A percentile compares a stretch with the other conserved stretches of the same genome.
These are phyloP conservation scores for Chlamydomonas sp. DNA, from an alignment of 139 green algal genomes.

Conservation along the genomic window DNA sequence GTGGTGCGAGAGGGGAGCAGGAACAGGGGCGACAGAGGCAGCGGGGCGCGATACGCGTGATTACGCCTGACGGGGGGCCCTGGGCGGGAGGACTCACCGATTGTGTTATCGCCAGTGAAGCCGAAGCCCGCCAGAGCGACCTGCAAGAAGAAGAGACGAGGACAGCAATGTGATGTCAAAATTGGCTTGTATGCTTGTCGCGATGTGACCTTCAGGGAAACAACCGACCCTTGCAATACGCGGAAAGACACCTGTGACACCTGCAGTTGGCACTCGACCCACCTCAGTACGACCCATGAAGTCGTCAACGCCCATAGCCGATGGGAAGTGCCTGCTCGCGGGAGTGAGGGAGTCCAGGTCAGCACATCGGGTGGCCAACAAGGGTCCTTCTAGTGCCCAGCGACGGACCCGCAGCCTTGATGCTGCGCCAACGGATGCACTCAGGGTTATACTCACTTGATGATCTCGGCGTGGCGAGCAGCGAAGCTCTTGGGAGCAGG, in stretches of 20 bases:
- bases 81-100: conserved; percentile 56
- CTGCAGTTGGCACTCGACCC: background rate
- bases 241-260: no score
- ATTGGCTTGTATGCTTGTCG: no score
- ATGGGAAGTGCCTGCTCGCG: conserved; percentile 65
- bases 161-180: background rate
- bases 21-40: no score
- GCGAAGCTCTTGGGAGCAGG: background rate
- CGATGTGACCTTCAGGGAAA: no score
- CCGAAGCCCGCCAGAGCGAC: conserved; percentile 75
- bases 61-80: background rate
- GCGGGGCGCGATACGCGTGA: background rate
- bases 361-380: background rate
- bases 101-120: conserved; percentile 86
- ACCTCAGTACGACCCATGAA: conserved; percentile 83
- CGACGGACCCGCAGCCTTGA: no score
- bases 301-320: conserved; percentile 78
- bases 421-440: background rate
- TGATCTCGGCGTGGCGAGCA: conserved; percentile 16
- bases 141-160: conserved; percentile 50
- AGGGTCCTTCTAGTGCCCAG: no score
- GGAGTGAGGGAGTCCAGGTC: background rate
- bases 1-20: no score
- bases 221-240: no score
- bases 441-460: background rate